phyloP scores from a whole-genome alignment of 1,139 yeast genomes.

The Blastobotrys serpentis region DNA sequence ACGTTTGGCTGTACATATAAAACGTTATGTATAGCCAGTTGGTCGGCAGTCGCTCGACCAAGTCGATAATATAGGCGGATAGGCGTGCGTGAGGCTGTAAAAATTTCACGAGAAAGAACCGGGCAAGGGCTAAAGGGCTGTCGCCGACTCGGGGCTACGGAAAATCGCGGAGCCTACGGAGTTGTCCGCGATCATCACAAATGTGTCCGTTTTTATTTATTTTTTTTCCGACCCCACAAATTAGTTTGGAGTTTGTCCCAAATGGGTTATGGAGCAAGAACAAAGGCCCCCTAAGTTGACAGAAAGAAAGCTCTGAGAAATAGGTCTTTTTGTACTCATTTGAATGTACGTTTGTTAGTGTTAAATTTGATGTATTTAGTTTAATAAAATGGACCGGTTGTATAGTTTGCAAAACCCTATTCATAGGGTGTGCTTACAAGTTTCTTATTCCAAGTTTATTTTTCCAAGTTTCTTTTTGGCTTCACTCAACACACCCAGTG shows the following conservation, averaged over 20 bases:
- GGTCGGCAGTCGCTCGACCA: no score
- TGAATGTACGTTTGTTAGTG: background rate
- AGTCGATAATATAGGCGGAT: no score
- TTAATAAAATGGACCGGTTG: no score
- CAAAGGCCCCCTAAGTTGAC: no score
- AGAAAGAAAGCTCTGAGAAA: no score
- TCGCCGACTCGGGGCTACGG: background rate
- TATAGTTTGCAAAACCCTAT: background rate
- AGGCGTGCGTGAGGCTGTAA: background rate
- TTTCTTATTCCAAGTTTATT: constrained; percentile 43
- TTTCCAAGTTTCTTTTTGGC: constrained; percentile 17
- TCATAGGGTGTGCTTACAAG: constrained; percentile 30
- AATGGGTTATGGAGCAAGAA: background rate
- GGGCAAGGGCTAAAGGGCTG: background rate
- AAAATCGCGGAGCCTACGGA: background rate
- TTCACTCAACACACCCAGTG: background rate
- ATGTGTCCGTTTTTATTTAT: background rate
- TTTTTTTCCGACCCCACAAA: constrained; percentile 3
- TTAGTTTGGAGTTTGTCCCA: constrained; percentile 2
- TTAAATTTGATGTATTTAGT: no score
- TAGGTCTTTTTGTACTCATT: background rate
- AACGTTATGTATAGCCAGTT: no score
- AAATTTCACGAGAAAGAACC: constrained; percentile 1
- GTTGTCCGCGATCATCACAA: background rate
- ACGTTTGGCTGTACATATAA: no score